Base-by-base conservation (phyloP, 768 basidiomycete species). In the Boletellus ananiceps region DNA sequence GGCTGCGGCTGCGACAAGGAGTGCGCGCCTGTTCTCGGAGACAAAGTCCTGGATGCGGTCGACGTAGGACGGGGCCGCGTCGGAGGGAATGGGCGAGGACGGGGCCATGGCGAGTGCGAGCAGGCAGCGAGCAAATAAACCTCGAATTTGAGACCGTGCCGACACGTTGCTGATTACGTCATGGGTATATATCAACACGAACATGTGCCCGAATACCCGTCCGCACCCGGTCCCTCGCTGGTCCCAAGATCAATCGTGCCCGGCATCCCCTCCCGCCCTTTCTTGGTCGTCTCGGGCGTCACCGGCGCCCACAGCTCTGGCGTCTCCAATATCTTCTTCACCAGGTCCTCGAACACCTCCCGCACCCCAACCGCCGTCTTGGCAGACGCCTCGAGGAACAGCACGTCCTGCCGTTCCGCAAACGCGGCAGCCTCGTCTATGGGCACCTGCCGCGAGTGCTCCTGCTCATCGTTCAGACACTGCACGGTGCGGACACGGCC, bases 311-410 rank as follows among this genome's bases (percentile, higher is more conserved):
- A 93, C 41, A 94, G 69, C 64, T 84, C 85, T 0, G 90, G 88
- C 0, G 87, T 90, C 33, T 89, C 88, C 44, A 94, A 57, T 51
- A 95, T 94, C 69, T 78, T 77, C 62, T 80, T 77, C 18, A 96
- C 93, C 6, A 95, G 80, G 46, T 88, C 84, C 37, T 76, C 70
- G 60, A 86, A 86, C 2, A 85, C 82, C 39, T 91, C 88, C 27
- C 74, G 76, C 6, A 97, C 93, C 14, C 87, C 86, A 0, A 88
- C 74, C 8, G 85, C 81, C 0, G 91, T 96, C 81, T 97, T 97
- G 0, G 95, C 95, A 0, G 86, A 90, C 1, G 91, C 84, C 71
- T 98, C 95, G 37, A 97, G 73, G 69, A 98, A 98, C 39, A 93
- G 71, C 16, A 85, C 88, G 15, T 80, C 79, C 78, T 92, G 91